phyloP scores from a whole-genome alignment of 768 basidiomycete species.

The Kwoniella shandongensis region DNA sequence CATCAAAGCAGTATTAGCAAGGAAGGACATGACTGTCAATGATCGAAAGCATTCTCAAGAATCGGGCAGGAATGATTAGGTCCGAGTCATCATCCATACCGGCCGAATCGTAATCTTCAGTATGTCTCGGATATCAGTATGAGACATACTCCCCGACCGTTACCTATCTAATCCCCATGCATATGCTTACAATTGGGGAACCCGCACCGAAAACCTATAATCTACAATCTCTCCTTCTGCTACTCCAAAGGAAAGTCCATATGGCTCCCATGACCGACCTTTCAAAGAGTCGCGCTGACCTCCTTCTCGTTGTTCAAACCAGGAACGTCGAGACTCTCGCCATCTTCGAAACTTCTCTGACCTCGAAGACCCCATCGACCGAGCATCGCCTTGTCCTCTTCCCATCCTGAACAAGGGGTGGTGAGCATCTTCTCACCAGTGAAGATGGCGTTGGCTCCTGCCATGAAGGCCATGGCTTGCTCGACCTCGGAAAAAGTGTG shows the following conservation, averaged over 20 bases:
- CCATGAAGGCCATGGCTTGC: constrained; percentile 94
- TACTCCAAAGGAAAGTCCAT: no score
- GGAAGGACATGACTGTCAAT: no score
- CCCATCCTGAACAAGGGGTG: constrained; percentile 96
- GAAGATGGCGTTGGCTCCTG: constrained; percentile 96
- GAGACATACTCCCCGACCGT: background rate
- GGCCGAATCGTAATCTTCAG: constrained; percentile 13
- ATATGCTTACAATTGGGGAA: constrained; percentile 14
- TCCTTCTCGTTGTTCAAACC: no score
- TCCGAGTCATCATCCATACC: background rate
- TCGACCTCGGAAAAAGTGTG: constrained; percentile 84
- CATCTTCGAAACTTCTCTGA: constrained; percentile 84
- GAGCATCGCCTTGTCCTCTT: constrained; percentile 97
- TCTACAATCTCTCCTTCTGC: no score
- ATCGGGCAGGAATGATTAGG: no score
- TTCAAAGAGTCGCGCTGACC: no score
- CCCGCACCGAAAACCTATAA: no score
- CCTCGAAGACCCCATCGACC: constrained; percentile 85
- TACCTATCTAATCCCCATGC: constrained; percentile 3
- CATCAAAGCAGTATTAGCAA: background rate
- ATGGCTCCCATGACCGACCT: no score
- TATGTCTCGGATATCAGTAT: background rate
- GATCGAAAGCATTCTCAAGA: no score
- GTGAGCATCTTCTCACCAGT: constrained; percentile 98
- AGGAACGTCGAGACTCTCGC: constrained; percentile 34